phyloP scores from a whole-genome alignment of 2,329 filamentous ascomycete genomes.

The Alternaria gaisen region DNA sequence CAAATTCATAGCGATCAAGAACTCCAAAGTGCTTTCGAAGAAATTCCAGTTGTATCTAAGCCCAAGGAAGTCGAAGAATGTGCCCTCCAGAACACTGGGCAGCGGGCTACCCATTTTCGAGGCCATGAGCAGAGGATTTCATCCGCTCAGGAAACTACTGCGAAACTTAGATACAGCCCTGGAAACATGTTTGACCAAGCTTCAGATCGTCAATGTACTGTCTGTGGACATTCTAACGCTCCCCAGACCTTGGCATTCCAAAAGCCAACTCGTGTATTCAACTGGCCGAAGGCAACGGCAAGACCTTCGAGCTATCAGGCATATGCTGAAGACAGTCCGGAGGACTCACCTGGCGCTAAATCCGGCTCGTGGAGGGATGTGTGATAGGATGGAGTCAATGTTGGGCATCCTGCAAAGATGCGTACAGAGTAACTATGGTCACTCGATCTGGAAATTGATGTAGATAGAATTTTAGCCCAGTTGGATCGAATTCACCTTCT shows the following conservation, averaged over 20 bases:
- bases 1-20: background rate
- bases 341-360: background rate
- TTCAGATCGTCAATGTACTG: background rate
- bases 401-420: background rate
- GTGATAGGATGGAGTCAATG: background rate
- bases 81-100: background rate
- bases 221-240: background rate
- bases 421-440: background rate
- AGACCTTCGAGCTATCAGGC: background rate
- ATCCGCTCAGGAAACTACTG: background rate
- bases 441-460: background rate
- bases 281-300: background rate
- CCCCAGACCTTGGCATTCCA: background rate
- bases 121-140: background rate
- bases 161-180: background rate
- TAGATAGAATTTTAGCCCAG: too few species aligned
- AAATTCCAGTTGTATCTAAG: background rate
- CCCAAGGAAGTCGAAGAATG: background rate
- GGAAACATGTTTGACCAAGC: background rate
- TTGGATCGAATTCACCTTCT: background rate
- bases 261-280: background rate
- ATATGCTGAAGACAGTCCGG: constrained; percentile 1
- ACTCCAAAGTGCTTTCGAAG: background rate
- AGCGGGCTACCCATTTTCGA: background rate
- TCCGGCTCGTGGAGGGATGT: constrained; percentile 2